These are phyloP conservation scores for Collariella sp. DNA, from an alignment of 495 filamentous ascomycete species.

Conservation along the genomic window DNA sequence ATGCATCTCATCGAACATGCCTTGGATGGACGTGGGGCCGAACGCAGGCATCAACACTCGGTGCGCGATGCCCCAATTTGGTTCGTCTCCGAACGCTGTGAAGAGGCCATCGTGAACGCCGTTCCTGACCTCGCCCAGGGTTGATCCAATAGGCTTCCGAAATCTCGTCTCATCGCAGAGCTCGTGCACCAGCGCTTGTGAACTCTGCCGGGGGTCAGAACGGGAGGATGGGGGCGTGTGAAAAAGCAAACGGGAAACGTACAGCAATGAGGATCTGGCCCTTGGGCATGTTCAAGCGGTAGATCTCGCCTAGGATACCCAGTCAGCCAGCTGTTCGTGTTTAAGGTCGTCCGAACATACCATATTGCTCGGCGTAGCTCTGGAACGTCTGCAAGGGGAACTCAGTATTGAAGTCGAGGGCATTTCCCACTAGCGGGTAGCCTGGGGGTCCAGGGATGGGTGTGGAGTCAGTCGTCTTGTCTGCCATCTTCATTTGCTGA, in stretches of 20 bases:
- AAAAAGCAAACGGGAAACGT: not conserved
- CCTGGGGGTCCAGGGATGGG: slow-evolving; percentile 49
- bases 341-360: slow-evolving; percentile 22
- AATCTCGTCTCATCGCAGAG: slow-evolving; percentile 62
- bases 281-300: slow-evolving; percentile 12
- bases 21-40: slow-evolving; percentile 58
- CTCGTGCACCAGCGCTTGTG: slow-evolving; percentile 52
- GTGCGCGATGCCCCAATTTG: slow-evolving; percentile 65
- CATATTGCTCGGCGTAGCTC: slow-evolving; percentile 49
- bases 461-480: not conserved
- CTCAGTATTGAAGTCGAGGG: slow-evolving; percentile 45
- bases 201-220: not conserved
- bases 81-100: slow-evolving; percentile 52
- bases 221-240: not conserved
- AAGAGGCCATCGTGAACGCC: slow-evolving; percentile 61
- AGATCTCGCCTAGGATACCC: slow-evolving; percentile 11
- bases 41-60: slow-evolving; percentile 59
- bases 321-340: not conserved
- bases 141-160: slow-evolving; percentile 41
- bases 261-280: slow-evolving; percentile 12
- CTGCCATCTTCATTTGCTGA: not conserved
- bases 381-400: slow-evolving; percentile 46
- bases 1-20: slow-evolving; percentile 70
- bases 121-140: slow-evolving; percentile 44
- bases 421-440: slow-evolving; percentile 51